These are phyloP conservation scores for Drosera capensis DNA, from an alignment of 148 eudicot genomes.

Conservation along the genomic window DNA sequence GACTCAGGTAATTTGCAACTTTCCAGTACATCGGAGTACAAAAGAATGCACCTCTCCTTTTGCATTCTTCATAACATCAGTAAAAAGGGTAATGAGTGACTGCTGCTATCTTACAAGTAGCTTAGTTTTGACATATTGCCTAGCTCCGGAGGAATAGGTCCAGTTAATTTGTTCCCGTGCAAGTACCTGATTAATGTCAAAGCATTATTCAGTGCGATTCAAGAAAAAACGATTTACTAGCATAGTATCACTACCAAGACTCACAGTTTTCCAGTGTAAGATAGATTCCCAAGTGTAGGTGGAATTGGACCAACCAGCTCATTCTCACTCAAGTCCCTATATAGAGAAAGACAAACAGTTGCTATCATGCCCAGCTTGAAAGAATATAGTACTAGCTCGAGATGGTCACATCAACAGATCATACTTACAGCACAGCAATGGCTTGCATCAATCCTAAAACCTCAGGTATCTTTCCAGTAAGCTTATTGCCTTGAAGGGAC, in stretches of 20 bases:
- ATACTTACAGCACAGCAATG: slow-evolving; percentile 55
- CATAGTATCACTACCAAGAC: too few relatives aligned
- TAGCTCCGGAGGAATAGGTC: slow-evolving; percentile 54
- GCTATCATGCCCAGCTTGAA: too few relatives aligned
- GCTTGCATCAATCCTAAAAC: slow-evolving; percentile 75
- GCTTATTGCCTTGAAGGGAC: slow-evolving; percentile 54
- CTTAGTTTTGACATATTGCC: slow-evolving; percentile 70
- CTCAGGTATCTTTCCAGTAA: slow-evolving; percentile 52
- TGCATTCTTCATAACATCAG: neutral
- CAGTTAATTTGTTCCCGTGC: slow-evolving; percentile 55
- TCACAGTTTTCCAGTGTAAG: slow-evolving; percentile 67
- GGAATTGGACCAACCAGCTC: slow-evolving; percentile 61
- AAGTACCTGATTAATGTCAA: slow-evolving; percentile 50
- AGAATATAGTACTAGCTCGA: too few relatives aligned
- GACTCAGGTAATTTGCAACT: neutral
- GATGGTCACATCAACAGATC: neutral
- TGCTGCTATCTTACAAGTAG: slow-evolving; percentile 52
- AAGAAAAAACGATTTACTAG: neutral
- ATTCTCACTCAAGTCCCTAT: slow-evolving; percentile 61
- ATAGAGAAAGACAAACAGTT: neutral
- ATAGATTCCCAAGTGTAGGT: slow-evolving; percentile 48
- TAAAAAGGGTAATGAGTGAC: neutral
- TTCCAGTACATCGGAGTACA: too few relatives aligned
- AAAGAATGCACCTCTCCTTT: too few relatives aligned
- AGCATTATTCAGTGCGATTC: neutral